Percentiles rank a stretch among this genome's conserved stretches.
phyloP scores from a whole-genome alignment of 176 grass and related monocot species.

The Juncus inflexus region DNA sequence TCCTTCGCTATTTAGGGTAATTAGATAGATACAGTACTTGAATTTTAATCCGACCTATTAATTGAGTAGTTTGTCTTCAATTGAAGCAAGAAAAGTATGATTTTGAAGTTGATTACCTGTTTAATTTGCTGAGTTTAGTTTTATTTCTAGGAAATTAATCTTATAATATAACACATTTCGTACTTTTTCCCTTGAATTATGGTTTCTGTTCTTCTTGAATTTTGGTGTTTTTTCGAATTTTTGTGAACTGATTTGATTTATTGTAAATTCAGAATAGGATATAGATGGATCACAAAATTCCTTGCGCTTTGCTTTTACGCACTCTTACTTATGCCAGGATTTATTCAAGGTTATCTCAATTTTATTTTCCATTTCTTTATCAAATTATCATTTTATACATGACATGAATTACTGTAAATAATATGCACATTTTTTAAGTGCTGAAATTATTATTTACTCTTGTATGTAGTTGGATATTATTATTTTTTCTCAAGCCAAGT shows the following conservation, averaged over 20 bases:
- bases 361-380: constrained; percentile 1
- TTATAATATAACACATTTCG: too few relatives aligned
- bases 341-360: constrained; percentile 61
- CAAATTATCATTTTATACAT: too few relatives aligned
- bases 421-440: neutral
- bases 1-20: constrained; percentile 94
- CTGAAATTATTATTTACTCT: constrained; percentile 5
- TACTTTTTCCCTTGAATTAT: neutral
- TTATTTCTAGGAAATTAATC: too few relatives aligned
- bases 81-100: neutral
- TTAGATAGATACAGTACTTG: neutral
- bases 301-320: constrained; percentile 80
- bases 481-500: constrained; percentile 94
- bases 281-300: constrained; percentile 83
- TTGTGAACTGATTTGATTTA: constrained; percentile 28
- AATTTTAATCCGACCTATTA: neutral
- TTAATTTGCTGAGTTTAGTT: neutral
- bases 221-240: neutral
- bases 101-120: neutral
- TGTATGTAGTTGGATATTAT: constrained; percentile 80
- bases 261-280: constrained; percentile 68
- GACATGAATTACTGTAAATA: too few relatives aligned
- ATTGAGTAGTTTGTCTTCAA: neutral
- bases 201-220: neutral
- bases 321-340: constrained; percentile 77